Base-by-base conservation (phyloP, 2,329 filamentous ascomycete genomes). In the Teratosphaeria viscida region DNA sequence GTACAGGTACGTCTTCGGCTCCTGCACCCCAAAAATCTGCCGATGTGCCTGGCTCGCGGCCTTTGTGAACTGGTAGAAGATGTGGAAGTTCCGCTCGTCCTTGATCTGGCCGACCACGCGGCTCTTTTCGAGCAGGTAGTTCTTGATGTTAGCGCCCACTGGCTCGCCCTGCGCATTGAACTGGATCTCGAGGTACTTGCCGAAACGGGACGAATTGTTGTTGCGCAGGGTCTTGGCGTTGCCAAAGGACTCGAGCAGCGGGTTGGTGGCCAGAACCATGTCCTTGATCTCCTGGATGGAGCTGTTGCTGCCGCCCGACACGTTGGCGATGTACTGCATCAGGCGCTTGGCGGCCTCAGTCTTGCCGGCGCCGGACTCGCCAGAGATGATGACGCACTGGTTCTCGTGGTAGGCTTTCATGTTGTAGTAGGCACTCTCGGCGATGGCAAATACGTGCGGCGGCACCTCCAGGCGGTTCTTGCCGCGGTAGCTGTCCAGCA, bases 371-470 rank as follows among this genome's bases (percentile, higher is more conserved):
- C 94, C 94, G 2, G 94, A 97, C 77, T 99, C 94, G 72, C 94
- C 94, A 4, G 94, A 97, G 68, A 99, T 99, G 75, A 99, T 99
- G 67, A 99, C 92, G 78, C 94, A 97, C 75, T 99, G 94, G 78
- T 97, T 97, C 68, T 97, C 94, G 71, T 90, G 90, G 81, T 99
- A 99, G 54, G 92, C 92, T 75, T 97, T 97, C 94, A 99, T 97
- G 79, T 99, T 97, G 79, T 97, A 97, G 80, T 99, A 99, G 59
- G 92, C 77, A 7, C 92, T 88, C 77, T 99, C 94, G 72, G 94
- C 94, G 70, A 99, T 94, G 62, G 91, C 92, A 74, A 96, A 99
- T 67, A 99, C 94, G 76, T 99, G 94, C 8, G 94, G 94, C 69
- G 69, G 59, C 61, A 85, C 81, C 77, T 99, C 94, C 65, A 99